These are phyloP conservation scores for Lagenidium giganteum DNA, from an alignment of 352 stramenopile genomes.

Conservation along the genomic window DNA sequence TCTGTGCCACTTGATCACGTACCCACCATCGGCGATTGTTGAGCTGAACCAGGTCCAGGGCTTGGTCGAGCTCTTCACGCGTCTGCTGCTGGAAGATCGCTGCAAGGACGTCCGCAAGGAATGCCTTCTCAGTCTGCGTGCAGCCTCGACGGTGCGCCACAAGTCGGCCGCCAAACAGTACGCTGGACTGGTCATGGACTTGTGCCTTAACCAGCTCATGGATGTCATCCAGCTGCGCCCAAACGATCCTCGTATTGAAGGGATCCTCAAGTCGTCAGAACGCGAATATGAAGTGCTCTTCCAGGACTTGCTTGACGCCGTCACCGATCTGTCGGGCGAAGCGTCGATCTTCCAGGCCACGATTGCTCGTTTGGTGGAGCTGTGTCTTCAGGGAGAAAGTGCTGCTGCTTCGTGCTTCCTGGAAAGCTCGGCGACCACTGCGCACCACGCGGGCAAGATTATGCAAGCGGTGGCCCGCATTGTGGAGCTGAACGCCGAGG, in stretches of 20 bases:
- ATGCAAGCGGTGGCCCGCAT: constrained; percentile 77
- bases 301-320: constrained; percentile 56
- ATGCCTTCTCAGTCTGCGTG: constrained; percentile 61
- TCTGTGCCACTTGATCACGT: constrained; percentile 72
- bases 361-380: constrained; percentile 63
- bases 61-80: constrained; percentile 74
- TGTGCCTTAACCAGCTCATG: constrained; percentile 71
- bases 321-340: constrained; percentile 72
- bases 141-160: constrained; percentile 61
- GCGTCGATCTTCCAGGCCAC: constrained; percentile 77
- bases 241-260: constrained; percentile 17
- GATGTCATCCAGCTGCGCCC: constrained; percentile 30
- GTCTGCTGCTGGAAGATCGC: constrained; percentile 58
- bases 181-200: constrained; percentile 66
- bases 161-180: constrained; percentile 55
- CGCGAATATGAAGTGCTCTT: constrained; percentile 62
- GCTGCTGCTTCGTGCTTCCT: too few relatives aligned
- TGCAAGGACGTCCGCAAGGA: constrained; percentile 58
- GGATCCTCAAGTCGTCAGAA: constrained; percentile 41
- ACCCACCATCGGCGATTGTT: constrained; percentile 74
- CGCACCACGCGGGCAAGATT: constrained; percentile 36
- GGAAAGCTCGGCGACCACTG: constrained; percentile 7
- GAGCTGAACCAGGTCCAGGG: constrained; percentile 48
- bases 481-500: constrained; percentile 66
- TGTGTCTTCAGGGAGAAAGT: constrained; percentile 41